Conservation (phyloP, 345 rosid species). For the Passiflora organensis region DNA sequence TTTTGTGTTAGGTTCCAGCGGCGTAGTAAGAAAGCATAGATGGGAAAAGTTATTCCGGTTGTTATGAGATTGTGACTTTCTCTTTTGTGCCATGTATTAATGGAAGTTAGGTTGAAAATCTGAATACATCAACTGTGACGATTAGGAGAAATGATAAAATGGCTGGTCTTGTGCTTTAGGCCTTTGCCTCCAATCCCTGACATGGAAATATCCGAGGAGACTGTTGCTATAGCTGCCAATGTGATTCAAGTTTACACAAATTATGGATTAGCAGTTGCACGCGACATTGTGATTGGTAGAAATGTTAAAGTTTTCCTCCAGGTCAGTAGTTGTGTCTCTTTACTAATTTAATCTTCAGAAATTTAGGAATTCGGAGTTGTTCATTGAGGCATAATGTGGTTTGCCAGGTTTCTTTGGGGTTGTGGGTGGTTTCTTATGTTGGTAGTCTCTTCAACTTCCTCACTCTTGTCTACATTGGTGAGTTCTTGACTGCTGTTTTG, state of each 20-base stretch:
- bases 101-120: too few relatives aligned
- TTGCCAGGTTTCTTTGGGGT: slow-evolving; percentile 50
- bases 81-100: too few relatives aligned
- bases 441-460: slow-evolving; percentile 75
- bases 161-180: slow-evolving; percentile 34
- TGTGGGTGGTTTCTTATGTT: slow-evolving; percentile 57
- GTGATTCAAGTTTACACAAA: slow-evolving; percentile 53
- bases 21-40: too few relatives aligned
- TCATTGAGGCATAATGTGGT: neutral
- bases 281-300: slow-evolving; percentile 62
- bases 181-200: slow-evolving; percentile 90
- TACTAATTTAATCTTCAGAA: neutral
- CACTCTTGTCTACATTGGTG: slow-evolving; percentile 76
- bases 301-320: slow-evolving; percentile 56
- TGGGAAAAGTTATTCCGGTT: too few relatives aligned
- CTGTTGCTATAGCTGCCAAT: slow-evolving; percentile 44
- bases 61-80: too few relatives aligned
- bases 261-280: slow-evolving; percentile 49
- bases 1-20: neutral
- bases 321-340: slow-evolving; percentile 30
- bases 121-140: too few relatives aligned
- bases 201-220: slow-evolving; percentile 75
- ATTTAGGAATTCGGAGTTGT: neutral
- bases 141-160: neutral
- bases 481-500: slow-evolving; percentile 17